phyloP scores from a whole-genome alignment of 768 basidiomycete species.

The Hygrocybe punicea region DNA sequence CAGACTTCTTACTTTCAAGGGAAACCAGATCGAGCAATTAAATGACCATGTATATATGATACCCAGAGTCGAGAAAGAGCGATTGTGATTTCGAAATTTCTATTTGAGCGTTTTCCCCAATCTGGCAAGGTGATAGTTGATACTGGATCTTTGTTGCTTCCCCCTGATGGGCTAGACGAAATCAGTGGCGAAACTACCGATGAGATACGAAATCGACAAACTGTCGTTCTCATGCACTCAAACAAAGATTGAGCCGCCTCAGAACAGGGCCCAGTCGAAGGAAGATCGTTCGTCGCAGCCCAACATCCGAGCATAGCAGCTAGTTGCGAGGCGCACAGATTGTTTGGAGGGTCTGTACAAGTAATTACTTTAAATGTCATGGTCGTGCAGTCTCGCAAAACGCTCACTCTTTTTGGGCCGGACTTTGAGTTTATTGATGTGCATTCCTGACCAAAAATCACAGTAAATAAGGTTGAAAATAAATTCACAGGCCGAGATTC shows the following conservation, averaged over 20 bases:
- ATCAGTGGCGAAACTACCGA: conserved; percentile 3
- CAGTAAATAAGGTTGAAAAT: neutral
- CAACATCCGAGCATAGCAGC: conserved; percentile 82
- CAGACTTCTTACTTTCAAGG: neutral
- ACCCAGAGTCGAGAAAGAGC: neutral
- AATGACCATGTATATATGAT: neutral
- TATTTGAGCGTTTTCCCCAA: conserved; percentile 70
- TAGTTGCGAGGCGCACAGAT: conserved; percentile 66
- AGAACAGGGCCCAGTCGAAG: conserved; percentile 53
- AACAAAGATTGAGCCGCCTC: conserved; percentile 59
- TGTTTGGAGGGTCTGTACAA: conserved; percentile 43
- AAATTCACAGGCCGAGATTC: no score
- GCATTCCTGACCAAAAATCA: conserved; percentile 37
- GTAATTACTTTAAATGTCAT: conserved; percentile 2
- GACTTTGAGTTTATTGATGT: conserved; percentile 79
- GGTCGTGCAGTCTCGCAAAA: neutral
- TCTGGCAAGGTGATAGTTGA: conserved; percentile 88
- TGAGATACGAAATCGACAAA: neutral
- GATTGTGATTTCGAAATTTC: neutral
- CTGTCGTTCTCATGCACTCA: conserved; percentile 78
- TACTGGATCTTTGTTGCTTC: conserved; percentile 68
- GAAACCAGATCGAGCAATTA: neutral
- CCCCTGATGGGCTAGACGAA: conserved; percentile 58
- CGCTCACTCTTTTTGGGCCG: conserved; percentile 67
- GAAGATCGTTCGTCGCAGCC: conserved; percentile 68